Percentiles rank a stretch among this genome's conserved stretches.
phyloP scores from a whole-genome alignment of 805 yeast genomes.

The Monosporozyma siamensis region DNA sequence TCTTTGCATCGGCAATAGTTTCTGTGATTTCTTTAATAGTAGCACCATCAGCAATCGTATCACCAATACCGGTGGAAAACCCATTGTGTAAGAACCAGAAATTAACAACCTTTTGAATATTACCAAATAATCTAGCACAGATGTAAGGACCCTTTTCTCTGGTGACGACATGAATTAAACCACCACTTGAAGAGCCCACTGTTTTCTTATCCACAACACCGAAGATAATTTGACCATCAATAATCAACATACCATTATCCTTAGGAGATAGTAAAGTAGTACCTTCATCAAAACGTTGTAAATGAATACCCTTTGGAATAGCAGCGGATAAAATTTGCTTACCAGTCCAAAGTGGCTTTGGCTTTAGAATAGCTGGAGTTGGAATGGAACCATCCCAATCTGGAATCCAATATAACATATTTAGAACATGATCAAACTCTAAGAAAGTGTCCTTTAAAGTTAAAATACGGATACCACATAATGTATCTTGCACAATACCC shows the following conservation, averaged over 20 bases:
- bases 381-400: conserved; percentile 98
- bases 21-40: conserved; percentile 92
- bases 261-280: conserved; percentile 75
- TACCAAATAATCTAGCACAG: conserved; percentile 85
- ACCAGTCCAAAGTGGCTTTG: conserved; percentile 96
- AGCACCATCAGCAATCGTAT: conserved; percentile 94
- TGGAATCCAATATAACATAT: conserved; percentile 95
- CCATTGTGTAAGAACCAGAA: conserved; percentile 95
- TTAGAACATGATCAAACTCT: conserved; percentile 91
- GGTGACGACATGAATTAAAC: conserved; percentile 93
- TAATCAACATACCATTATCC: conserved; percentile 91
- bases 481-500: conserved; percentile 99
- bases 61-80: conserved; percentile 99
- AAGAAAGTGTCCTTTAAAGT: conserved; percentile 83
- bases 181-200: conserved; percentile 98
- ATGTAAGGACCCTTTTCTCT: conserved; percentile 91
- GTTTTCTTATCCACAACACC: conserved; percentile 98
- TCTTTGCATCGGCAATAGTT: conserved; percentile 87
- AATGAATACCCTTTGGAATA: conserved; percentile 90
- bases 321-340: conserved; percentile 88
- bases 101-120: conserved; percentile 89
- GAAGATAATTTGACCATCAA: conserved; percentile 92
- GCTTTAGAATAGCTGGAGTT: conserved; percentile 86
- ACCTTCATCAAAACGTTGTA: conserved; percentile 89
- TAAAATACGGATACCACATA: conserved; percentile 95